Conservation (phyloP, 2,329 filamentous ascomycete species). For the Nothophoma quercina region DNA sequence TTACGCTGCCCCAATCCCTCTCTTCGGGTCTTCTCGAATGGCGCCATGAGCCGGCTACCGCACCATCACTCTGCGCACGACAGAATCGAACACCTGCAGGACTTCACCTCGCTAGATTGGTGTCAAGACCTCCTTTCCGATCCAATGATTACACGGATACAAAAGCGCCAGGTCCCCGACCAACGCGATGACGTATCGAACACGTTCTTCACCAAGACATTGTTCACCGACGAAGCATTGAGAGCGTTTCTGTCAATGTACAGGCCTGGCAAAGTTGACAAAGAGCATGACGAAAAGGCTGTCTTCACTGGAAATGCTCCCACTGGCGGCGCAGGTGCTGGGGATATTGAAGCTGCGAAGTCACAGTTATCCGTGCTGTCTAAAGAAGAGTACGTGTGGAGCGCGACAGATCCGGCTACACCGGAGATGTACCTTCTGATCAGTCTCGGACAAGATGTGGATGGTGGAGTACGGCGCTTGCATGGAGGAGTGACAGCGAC, state of each 20-base stretch:
- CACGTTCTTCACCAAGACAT: slow-evolving; percentile 30
- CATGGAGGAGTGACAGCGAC: slow-evolving; percentile 39
- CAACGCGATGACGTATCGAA: slow-evolving; percentile 24
- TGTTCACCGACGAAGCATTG: slow-evolving; percentile 33
- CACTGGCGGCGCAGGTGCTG: not conserved
- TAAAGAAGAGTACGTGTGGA: slow-evolving; percentile 22
- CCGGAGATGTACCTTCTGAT: slow-evolving; percentile 32
- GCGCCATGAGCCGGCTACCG: slow-evolving; percentile 10
- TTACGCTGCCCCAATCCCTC: no score
- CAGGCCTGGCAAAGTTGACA: slow-evolving; percentile 18
- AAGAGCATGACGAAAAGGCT: slow-evolving; percentile 12
- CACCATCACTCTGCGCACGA: slow-evolving; percentile 12
- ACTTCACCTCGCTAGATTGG: slow-evolving; percentile 36
- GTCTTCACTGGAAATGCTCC: slow-evolving; percentile 14
- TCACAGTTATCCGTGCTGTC: slow-evolving; percentile 4
- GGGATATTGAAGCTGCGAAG: not conserved
- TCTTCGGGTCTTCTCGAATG: no score
- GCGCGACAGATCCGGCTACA: slow-evolving; percentile 20
- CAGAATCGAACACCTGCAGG: slow-evolving; percentile 31
- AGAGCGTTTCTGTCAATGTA: slow-evolving; percentile 36
- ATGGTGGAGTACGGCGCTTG: slow-evolving; percentile 28
- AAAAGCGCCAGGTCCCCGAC: slow-evolving; percentile 18
- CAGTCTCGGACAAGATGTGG: slow-evolving; percentile 30
- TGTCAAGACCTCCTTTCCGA: slow-evolving; percentile 36
- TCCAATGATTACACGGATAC: slow-evolving; percentile 29